Base-by-base conservation (phyloP, 1,284 basidiomycete genomes). In the Moniliella sp. region DNA sequence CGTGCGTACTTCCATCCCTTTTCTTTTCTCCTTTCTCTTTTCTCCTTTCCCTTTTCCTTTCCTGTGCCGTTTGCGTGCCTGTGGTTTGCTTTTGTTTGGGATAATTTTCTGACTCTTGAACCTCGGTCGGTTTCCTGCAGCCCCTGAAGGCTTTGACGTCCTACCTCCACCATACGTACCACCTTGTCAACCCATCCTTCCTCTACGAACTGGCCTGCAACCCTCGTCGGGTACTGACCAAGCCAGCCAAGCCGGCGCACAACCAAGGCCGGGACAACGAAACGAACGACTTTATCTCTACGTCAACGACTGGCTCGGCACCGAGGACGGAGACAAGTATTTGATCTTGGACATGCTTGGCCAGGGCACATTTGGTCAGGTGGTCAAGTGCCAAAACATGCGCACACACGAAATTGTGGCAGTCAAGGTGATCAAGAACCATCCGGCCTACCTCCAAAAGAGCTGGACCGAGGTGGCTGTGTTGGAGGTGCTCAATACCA, bases 391-490 rank as follows among this genome's bases (percentile, higher is more conserved):
- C 61, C 91, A 94, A 62, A 93, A 99, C 61, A 88, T 94, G 77
- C 81, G 86, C 64, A 94, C 81, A 23, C 84, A 93, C 62, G 86
- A 93, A 61, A 82, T 97, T 33, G 82, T 91, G 27, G 91, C 91
- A 10, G 88, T 97, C 42, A 97, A 97, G 64, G 91, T 97, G n/a
- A 84, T 97, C 54, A 97, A 97, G 69, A 97, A 97, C 65, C 97
- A 97, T 64, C 88, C 88, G 2, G 88, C 91, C 0, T 97, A 97
- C 65, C 86, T 93, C 63, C 91, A 94, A 59, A 91, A 97, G 66
- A 83, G 78, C 64, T 94, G 93, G 80, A 97, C 97, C 88, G 88
- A 97, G 63, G 88, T 97, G 14, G 93, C 86, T 0, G 94, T 97
- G 43, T 67, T 97, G 30, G 82, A 94, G 57, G 67, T 48, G 93